Percentiles rank a stretch among this genome's conserved stretches.
These are phyloP conservation scores for Papiliotrema fonsecae DNA, from an alignment of 1,284 basidiomycete genomes.

Conservation along the genomic window DNA sequence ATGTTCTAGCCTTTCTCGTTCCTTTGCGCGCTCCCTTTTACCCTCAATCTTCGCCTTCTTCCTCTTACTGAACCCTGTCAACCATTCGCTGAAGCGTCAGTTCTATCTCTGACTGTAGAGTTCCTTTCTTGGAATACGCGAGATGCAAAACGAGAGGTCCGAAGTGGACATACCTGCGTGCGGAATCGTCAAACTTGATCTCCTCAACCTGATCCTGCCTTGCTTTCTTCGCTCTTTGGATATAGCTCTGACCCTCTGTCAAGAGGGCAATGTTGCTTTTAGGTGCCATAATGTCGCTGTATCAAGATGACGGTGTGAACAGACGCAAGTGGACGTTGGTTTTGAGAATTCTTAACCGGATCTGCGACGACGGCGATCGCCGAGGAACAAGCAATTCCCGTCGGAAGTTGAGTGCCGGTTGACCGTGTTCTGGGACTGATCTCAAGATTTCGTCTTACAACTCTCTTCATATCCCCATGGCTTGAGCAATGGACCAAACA, in stretches of 20 bases:
- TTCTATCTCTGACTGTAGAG: no score
- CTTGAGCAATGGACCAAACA: no score
- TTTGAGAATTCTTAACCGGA: no score
- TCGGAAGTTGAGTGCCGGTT: no score
- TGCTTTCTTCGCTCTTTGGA: slow-evolving; percentile 43
- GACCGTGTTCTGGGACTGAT: no score
- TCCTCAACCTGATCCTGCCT: slow-evolving; percentile 46
- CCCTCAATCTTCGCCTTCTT: slow-evolving; percentile 49
- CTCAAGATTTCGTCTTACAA: no score
- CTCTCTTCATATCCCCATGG: no score
- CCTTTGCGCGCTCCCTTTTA: slow-evolving; percentile 39
- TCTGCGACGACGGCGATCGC: no score
- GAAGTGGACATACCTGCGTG: slow-evolving; percentile 32
- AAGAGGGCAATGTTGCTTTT: slow-evolving; percentile 47
- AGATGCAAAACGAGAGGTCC: background rate
- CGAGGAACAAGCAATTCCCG: no score
- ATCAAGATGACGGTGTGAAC: background rate
- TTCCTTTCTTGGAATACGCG: background rate
- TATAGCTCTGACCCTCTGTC: slow-evolving; percentile 47
- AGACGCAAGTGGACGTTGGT: no score
- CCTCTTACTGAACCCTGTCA: slow-evolving; percentile 48
- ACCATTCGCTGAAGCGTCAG: slow-evolving; percentile 37
- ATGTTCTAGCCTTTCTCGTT: slow-evolving; percentile 44
- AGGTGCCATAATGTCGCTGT: slow-evolving; percentile 2
- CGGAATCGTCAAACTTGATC: slow-evolving; percentile 49